Evolutionary conservation across 306 rosid species (phyloP), one percentile per base, ranked within the genome.

Genomic region (Cercis canadensis): DNA sequence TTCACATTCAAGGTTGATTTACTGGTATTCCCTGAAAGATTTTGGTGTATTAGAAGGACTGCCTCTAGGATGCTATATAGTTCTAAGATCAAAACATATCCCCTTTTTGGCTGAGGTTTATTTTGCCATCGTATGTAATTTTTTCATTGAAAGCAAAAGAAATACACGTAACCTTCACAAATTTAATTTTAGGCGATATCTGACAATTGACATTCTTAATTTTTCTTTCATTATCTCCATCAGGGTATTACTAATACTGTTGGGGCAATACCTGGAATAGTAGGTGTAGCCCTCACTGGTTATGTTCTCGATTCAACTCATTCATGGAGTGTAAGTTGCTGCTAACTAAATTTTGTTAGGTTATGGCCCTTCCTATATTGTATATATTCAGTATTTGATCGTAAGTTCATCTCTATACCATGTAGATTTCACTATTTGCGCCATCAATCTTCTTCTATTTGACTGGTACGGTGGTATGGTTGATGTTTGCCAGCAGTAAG

Each of bases 381-480:
- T 55, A 15, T 72, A 46, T 55, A 64, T 56, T 43, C 37, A 13
- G 19, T 43, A 24, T 65, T 61, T 81, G 40, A 67, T 65, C 45
- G 39, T 39, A 55, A 47, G 32, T 72, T 75, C 31, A 6, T 62
- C 15, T 81, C 54, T 62, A 13, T 55, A 13, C 62, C 70, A 58
- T 85, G 87, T 68, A 95, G 99, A 67, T 86, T 11, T 89, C 99
- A 59, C 87, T 95, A 66, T 94, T 91, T 77, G 90, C 83, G 3
- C 99, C 96, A 14, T 94, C 99, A 18, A 82, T 94, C 88, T 87
- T 94, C 89, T 94, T 94, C 92, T 94, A 94, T 85, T 72, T 94
- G 87, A 84, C 88, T 41, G 99, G 99, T 33, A 87, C 95, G 1
- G 56, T 82, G 4, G 64, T 91, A 67, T 94, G 99, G 99, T 83